phyloP scores from a whole-genome alignment of 2,329 filamentous ascomycete species.

The Trichoderma cornu-damae region DNA sequence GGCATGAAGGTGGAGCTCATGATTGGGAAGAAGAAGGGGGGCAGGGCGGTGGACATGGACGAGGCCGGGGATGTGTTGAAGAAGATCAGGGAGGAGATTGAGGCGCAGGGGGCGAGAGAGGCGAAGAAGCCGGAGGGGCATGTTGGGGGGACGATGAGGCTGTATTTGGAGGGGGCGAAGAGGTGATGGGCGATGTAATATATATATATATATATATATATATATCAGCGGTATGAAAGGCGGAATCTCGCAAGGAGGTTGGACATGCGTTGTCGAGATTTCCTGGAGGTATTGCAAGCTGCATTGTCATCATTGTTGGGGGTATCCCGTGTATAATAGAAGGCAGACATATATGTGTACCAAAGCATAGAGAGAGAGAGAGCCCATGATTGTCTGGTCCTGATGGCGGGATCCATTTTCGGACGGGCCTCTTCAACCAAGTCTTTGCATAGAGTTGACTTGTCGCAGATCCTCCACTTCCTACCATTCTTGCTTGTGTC shows the following conservation, averaged over 20 bases:
- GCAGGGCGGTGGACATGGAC: constrained; percentile 51
- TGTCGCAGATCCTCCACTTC: background rate
- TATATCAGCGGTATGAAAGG: no score
- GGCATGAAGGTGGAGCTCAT: constrained; percentile 71
- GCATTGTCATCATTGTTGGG: constrained; percentile 1
- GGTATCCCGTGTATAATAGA: constrained; percentile 2
- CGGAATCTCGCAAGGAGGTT: no score
- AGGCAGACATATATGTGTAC: constrained; percentile 9
- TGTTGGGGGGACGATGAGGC: constrained; percentile 39
- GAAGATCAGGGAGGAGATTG: constrained; percentile 34
- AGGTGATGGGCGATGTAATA: constrained; percentile 11
- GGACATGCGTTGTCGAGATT: no score
- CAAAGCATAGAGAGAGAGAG: background rate
- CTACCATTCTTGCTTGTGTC: no score
- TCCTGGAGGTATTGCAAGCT: background rate
- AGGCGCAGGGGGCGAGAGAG: constrained; percentile 39
- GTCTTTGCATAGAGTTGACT: background rate
- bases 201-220: no score
- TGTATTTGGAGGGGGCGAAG: constrained; percentile 39
- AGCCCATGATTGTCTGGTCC: background rate
- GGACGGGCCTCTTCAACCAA: background rate
- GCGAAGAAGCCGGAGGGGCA: constrained; percentile 42
- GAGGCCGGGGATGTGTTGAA: constrained; percentile 57
- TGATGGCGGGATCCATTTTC: constrained; percentile 22
- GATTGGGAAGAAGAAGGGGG: constrained; percentile 61